A percentile compares a stretch with the other conserved stretches of the same genome.
Evolutionary conservation across 768 basidiomycete genomes (phyloP).

Genomic region (Naganishia onofrii): DNA sequence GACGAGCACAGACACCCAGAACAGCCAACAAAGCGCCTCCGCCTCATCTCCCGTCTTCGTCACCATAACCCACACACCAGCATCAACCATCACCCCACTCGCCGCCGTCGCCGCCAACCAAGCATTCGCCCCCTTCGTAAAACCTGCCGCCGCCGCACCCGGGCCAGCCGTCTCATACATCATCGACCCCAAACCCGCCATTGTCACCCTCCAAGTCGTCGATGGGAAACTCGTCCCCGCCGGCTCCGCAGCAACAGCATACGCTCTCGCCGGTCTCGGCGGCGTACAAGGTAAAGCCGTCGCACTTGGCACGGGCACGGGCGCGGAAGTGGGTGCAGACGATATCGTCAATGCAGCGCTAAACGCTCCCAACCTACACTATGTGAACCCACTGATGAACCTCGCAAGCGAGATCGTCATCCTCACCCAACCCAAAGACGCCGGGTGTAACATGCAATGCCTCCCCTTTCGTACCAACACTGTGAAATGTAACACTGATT

Average conservation of each 20-base stretch:
- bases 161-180: neutral
- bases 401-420: conserved; percentile 1
- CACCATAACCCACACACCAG: neutral
- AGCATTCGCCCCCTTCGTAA: neutral
- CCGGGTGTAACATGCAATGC: neutral
- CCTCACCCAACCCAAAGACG: neutral
- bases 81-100: neutral
- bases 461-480: neutral
- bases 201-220: conserved; percentile 8
- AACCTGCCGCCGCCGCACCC: no score
- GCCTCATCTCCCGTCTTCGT: neutral
- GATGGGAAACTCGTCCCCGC: conserved; percentile 12
- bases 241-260: neutral
- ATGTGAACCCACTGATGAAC: conserved; percentile 1
- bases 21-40: neutral
- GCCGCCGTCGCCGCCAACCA: neutral
- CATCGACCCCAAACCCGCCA: conserved; percentile 4
- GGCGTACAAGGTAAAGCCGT: neutral
- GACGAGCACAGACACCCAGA: neutral
- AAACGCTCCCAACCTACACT: neutral
- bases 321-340: no score
- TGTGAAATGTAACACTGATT: conserved; percentile 1
- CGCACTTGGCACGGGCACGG: neutral
- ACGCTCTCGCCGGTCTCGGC: neutral
- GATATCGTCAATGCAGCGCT: neutral